Evolutionary conservation across 2,329 filamentous ascomycete genomes (phyloP), one percentile per base, ranked within the genome.

Genomic region (Beauveria sp.): DNA sequence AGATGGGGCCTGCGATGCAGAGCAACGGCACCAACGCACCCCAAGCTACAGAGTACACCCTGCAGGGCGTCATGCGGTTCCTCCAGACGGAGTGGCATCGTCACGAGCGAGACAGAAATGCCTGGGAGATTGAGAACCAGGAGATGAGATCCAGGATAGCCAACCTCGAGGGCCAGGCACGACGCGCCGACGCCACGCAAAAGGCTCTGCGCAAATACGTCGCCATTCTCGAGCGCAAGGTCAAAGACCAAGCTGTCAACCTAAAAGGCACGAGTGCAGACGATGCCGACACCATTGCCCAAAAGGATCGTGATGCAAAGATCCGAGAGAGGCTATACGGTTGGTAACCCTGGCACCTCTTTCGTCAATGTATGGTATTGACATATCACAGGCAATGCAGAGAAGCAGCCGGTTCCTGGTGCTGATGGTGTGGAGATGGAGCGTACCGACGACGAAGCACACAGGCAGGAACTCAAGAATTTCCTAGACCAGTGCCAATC

Each of bases 121-220:
- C 92, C 43, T 99, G 95, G 95, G 95, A 99, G 76, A 99, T 99
- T 73, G 95, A 99, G 77, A 88, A 92, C 72, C 95, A 96, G 70
- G 95, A 99, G 79, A 98, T 99, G 95, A 96, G 96, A 80, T 92
- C 91, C 67, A 88, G 96, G 71, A 97, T 99, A 77, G 93, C 93
- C 57, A 89, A 90, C 70, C 85, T 98, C 66, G 95, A 99, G 76
- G 95, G 95, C 60, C 91, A 96, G 67, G 85, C 88, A 38, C 84
- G 93, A 66, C 91, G 93, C 67, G 88, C 90, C 56, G 95, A 96
- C 75, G 89, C 90, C 64, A 86, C 93, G 62, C 93, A 96, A 69
- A 92, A 93, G 75, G 91, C 92, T 40, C 78, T 97, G 60, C 92
- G 91, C 73, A 92, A 92, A 78, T 96, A 97, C 71, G 89, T 98